phyloP scores from a whole-genome alignment of 2,329 filamentous ascomycete genomes.

The Claviceps pazoutovae region DNA sequence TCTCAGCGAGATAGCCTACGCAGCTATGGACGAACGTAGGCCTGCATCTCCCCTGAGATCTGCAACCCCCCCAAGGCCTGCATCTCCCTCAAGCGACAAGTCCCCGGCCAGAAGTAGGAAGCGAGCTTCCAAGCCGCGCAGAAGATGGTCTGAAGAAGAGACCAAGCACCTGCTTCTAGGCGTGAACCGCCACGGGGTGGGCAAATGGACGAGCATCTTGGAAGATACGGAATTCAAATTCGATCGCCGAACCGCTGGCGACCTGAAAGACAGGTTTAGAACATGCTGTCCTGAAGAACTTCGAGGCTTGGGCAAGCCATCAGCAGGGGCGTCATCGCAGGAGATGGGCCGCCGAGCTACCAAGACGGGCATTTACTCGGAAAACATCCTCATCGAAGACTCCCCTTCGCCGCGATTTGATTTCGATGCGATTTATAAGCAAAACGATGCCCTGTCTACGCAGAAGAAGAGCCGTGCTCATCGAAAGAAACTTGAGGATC shows the following conservation, averaged over 20 bases:
- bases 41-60: conserved; percentile 11
- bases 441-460: conserved; percentile 22
- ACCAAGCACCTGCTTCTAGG: conserved; percentile 48
- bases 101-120: conserved; percentile 30
- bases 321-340: conserved; percentile 9
- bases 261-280: conserved; percentile 52
- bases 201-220: conserved; percentile 51
- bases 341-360: conserved; percentile 20
- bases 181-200: conserved; percentile 48
- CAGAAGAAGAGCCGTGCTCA: conserved; percentile 39
- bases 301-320: conserved; percentile 25
- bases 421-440: conserved; percentile 23
- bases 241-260: conserved; percentile 45
- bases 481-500: conserved; percentile 40
- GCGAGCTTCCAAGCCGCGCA: conserved; percentile 41
- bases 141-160: conserved; percentile 52
- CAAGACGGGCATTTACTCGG: conserved; percentile 36
- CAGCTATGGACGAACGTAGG: conserved; percentile 3
- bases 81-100: conserved; percentile 19
- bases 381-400: conserved; percentile 41
- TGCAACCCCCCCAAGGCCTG: conserved; percentile 5
- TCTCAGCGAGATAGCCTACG: conserved; percentile 27
- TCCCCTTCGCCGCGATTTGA: conserved; percentile 16
- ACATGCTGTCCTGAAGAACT: conserved; percentile 52
- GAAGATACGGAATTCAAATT: conserved; percentile 47